phyloP scores from a whole-genome alignment of 495 filamentous ascomycete genomes.

The Hypomontagnella monticulosa region DNA sequence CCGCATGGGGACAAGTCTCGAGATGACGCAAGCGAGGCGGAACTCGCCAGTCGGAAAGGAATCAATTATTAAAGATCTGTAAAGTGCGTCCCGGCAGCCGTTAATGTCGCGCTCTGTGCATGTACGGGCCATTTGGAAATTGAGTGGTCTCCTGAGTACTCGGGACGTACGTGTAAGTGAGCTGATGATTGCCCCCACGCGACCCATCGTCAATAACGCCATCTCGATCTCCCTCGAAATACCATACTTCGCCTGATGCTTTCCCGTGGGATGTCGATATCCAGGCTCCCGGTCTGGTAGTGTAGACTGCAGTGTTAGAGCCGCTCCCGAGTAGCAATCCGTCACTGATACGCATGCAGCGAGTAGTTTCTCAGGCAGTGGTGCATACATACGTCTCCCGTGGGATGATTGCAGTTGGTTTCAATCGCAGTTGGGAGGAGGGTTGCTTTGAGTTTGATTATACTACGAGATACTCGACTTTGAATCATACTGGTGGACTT shows the following conservation, averaged over 20 bases:
- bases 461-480: constrained; percentile 3
- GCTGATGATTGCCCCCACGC: constrained; percentile 30
- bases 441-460: constrained; percentile 2
- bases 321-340: constrained; percentile 17
- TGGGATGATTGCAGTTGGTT: constrained; percentile 11
- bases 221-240: constrained; percentile 2
- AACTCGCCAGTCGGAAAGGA: constrained; percentile 10
- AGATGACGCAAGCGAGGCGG: constrained; percentile 34
- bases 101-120: constrained; percentile 13
- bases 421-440: constrained; percentile 1
- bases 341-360: constrained; percentile 15
- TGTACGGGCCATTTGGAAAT: constrained; percentile 35
- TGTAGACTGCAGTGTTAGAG: constrained; percentile 13
- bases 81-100: constrained; percentile 24
- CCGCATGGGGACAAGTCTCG: constrained; percentile 27
- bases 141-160: neutral
- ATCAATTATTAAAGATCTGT: constrained; percentile 23
- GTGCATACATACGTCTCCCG: neutral
- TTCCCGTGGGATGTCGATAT: constrained; percentile 27
- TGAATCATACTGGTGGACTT: constrained; percentile 6
- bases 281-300: constrained; percentile 35
- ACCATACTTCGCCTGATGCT: constrained; percentile 8
- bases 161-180: neutral
- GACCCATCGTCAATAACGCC: constrained; percentile 19
- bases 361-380: neutral